Conservation (phyloP, 73 alveolate genomes). For the Symbiodinium natans region DNA sequence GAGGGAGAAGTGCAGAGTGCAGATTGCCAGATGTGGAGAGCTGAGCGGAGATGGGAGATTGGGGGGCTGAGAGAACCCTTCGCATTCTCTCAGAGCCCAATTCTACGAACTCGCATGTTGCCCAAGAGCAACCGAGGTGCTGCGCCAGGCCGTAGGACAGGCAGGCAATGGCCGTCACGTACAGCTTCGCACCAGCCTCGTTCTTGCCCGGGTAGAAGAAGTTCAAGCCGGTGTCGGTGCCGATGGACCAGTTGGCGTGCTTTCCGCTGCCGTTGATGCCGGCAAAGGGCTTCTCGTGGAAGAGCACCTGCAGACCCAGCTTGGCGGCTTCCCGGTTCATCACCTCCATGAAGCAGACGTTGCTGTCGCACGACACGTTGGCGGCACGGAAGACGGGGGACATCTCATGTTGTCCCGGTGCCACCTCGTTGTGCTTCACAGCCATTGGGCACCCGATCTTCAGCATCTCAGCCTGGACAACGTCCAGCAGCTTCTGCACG, state of each 20-base stretch:
- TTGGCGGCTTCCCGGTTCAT: slow-evolving; percentile 64
- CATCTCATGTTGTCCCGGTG: slow-evolving; percentile 88
- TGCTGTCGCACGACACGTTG: slow-evolving; percentile 83
- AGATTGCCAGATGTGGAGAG: too few species aligned
- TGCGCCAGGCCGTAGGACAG: slow-evolving; percentile 82
- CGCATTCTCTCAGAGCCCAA: too few species aligned
- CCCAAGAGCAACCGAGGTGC: slow-evolving; percentile 31
- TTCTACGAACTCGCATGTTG: too few species aligned
- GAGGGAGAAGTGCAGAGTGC: not conserved
- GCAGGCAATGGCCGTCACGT: slow-evolving; percentile 85
- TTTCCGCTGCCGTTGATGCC: slow-evolving; percentile 92
- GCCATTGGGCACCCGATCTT: slow-evolving; percentile 94
- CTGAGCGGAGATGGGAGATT: too few species aligned
- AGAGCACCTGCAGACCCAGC: slow-evolving; percentile 79
- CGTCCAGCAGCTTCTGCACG: not conserved
- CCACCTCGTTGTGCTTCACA: slow-evolving; percentile 93
- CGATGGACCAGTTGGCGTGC: slow-evolving; percentile 91
- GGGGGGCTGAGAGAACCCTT: too few species aligned
- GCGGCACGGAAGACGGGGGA: slow-evolving; percentile 84
- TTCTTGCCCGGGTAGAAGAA: slow-evolving; percentile 93
- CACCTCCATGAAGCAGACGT: slow-evolving; percentile 91
- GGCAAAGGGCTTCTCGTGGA: slow-evolving; percentile 92
- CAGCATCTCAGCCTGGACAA: slow-evolving; percentile 63
- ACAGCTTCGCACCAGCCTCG: slow-evolving; percentile 79
- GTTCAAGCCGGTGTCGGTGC: slow-evolving; percentile 93